A percentile compares a stretch with the other conserved stretches of the same genome.
Conservation (phyloP, 2,329 filamentous ascomycete species). For the Nannizzia gypsea region DNA sequence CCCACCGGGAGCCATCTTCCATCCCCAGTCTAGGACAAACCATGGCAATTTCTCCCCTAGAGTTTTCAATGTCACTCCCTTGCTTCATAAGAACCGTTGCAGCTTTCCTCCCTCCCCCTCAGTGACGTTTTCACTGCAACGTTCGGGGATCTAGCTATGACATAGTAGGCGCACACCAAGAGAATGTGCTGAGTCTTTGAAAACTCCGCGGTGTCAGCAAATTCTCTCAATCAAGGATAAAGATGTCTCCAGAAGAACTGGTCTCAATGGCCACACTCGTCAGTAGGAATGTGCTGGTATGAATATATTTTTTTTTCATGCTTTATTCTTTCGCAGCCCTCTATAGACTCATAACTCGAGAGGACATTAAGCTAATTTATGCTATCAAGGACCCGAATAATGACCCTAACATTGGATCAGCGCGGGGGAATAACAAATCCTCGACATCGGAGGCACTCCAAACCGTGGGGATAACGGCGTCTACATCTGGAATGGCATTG, state of each 20-base stretch:
- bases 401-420: conserved; percentile 33
- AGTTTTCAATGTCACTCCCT: background rate
- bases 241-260: background rate
- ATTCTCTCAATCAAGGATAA: background rate
- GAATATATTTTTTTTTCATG: no score
- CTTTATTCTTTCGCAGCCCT: background rate
- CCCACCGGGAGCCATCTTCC: background rate
- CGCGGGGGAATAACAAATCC: conserved; percentile 29
- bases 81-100: background rate
- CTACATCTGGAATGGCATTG: conserved; percentile 41
- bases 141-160: background rate
- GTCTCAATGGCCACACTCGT: background rate
- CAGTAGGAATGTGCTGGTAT: conserved; percentile 3
- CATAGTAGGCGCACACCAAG: background rate
- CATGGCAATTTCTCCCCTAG: background rate
- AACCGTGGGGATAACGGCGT: conserved; percentile 22
- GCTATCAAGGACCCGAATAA: conserved; percentile 26
- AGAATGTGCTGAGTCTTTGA: background rate
- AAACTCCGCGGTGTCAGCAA: background rate
- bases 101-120: background rate
- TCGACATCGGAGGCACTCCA: conserved; percentile 23
- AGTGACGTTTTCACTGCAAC: background rate
- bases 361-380: background rate
- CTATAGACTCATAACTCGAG: background rate
- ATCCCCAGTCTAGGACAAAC: background rate